These are phyloP conservation scores for Fusarium sp. DNA, from an alignment of 2,329 filamentous ascomycete genomes.

Conservation along the genomic window DNA sequence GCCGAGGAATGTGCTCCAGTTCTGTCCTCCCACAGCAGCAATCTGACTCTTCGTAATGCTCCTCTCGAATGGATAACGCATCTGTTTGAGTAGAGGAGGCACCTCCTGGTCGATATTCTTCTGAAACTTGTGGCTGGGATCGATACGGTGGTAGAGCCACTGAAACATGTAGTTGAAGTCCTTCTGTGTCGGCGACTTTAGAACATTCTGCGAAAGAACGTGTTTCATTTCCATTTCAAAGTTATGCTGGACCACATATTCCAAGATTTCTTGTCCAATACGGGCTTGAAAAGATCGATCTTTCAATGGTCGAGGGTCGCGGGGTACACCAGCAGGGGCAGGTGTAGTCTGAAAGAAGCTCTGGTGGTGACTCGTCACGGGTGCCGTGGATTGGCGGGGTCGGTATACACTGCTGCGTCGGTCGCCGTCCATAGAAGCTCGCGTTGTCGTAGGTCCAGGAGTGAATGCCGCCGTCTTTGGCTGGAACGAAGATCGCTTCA, in stretches of 20 bases:
- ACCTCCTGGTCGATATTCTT: slow-evolving; percentile 97
- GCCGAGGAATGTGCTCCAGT: slow-evolving; percentile 95
- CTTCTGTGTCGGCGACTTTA: slow-evolving; percentile 96
- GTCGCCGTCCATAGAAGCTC: slow-evolving; percentile 65
- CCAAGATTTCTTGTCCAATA: slow-evolving; percentile 89
- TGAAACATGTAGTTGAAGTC: slow-evolving; percentile 99
- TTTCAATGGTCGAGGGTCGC: slow-evolving; percentile 87
- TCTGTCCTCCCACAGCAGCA: slow-evolving; percentile 93
- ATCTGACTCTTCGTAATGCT: slow-evolving; percentile 98
- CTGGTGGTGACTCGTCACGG: slow-evolving; percentile 83
- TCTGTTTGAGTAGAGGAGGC: slow-evolving; percentile 89
- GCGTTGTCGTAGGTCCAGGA: slow-evolving; percentile 61
- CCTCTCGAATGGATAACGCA: slow-evolving; percentile 94
- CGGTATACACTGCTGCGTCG: slow-evolving; percentile 87
- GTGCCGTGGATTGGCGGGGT: slow-evolving; percentile 74
- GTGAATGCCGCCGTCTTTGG: slow-evolving; percentile 75
- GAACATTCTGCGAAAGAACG: slow-evolving; percentile 87
- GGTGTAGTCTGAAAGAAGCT: slow-evolving; percentile 95
- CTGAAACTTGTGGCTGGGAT: slow-evolving; percentile 91
- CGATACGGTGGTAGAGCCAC: slow-evolving; percentile 96
- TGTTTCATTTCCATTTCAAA: slow-evolving; percentile 99
- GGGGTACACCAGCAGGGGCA: slow-evolving; percentile 82
- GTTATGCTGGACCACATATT: slow-evolving; percentile 92
- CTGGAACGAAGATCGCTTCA: slow-evolving; percentile 84
- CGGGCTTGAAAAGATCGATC: slow-evolving; percentile 83